Percentiles rank a stretch among this genome's conserved stretches.
Evolutionary conservation across 257 asterid species (phyloP).

Genomic region (Cynanchum wilfordii): DNA sequence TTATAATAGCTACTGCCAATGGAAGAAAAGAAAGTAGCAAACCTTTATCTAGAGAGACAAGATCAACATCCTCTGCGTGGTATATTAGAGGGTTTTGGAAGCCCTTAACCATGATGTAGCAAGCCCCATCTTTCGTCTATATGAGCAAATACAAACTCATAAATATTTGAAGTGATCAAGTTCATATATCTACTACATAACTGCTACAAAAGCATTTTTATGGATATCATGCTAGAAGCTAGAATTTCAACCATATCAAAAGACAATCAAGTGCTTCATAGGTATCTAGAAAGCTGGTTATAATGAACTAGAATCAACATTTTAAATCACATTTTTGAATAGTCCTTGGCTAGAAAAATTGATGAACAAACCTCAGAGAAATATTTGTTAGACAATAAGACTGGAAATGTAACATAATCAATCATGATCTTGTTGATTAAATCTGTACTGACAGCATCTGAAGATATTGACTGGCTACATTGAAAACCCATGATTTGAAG

Average conservation of each 20-base stretch:
- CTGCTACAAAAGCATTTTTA: not conserved
- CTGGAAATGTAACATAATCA: conserved; percentile 67
- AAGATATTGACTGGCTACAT: conserved; percentile 33
- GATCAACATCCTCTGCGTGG: conserved; percentile 42
- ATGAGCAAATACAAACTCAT: conserved; percentile 1
- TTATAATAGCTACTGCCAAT: conserved; percentile 5
- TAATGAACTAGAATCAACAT: not conserved
- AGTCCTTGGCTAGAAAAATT: not conserved
- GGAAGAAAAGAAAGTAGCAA: conserved; percentile 16
- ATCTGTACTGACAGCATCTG: conserved; percentile 34
- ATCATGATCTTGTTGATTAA: conserved; percentile 43
- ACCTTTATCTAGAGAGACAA: conserved; percentile 64
- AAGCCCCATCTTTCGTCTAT: conserved; percentile 45
- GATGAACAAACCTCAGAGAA: conserved; percentile 48
- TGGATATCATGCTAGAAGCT: not conserved
- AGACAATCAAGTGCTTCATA: not conserved
- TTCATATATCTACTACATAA: not conserved
- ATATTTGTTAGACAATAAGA: conserved; percentile 50
- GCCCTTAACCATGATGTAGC: conserved; percentile 58
- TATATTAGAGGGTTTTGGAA: conserved; percentile 46
- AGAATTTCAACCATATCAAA: not conserved
- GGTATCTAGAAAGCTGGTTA: not conserved
- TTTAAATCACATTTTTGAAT: not conserved
- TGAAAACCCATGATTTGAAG: conserved; percentile 70
- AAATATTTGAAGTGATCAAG: not conserved